These are phyloP conservation scores for Melastoma candidum DNA, from an alignment of 441 rosid species.

Conservation along the genomic window DNA sequence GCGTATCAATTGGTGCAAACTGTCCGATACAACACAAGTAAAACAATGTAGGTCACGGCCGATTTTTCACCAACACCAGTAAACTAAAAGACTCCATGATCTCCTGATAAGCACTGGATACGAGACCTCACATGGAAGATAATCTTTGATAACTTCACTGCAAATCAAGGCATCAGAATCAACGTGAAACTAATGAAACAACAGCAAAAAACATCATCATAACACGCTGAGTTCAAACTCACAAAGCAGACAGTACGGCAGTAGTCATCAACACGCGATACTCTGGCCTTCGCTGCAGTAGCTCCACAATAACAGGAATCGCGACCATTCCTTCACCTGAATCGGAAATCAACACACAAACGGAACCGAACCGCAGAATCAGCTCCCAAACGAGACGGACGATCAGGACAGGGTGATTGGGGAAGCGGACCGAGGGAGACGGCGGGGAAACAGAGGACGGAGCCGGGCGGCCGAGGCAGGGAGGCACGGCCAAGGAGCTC, in stretches of 20 bases:
- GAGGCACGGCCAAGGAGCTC: conserved; percentile 80
- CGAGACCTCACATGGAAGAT: conserved; percentile 49
- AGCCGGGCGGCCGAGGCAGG: conserved; percentile 55
- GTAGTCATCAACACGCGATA: conserved; percentile 72
- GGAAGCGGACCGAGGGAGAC: conserved; percentile 58
- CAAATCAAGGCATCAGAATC: conserved; percentile 7
- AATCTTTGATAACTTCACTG: conserved; percentile 68
- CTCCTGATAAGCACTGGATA: conserved; percentile 46
- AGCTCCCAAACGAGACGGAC: no score
- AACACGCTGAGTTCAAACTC: conserved; percentile 13
- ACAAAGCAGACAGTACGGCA: conserved; percentile 72
- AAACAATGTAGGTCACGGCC: not conserved
- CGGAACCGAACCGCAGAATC: no score
- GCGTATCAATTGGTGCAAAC: conserved; percentile 89
- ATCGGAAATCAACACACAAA: no score
- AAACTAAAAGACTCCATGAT: not conserved
- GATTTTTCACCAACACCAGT: not conserved
- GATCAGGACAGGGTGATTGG: no score
- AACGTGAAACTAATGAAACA: not conserved
- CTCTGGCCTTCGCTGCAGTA: conserved; percentile 44
- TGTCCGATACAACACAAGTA: conserved; percentile 25
- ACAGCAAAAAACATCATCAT: not conserved
- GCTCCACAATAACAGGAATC: conserved; percentile 64
- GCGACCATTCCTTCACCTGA: conserved; percentile 94
- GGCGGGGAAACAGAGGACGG: conserved; percentile 89